Evolutionary conservation across 2,329 filamentous ascomycete genomes (phyloP).

Genomic region (Emericellopsis atlantica): DNA sequence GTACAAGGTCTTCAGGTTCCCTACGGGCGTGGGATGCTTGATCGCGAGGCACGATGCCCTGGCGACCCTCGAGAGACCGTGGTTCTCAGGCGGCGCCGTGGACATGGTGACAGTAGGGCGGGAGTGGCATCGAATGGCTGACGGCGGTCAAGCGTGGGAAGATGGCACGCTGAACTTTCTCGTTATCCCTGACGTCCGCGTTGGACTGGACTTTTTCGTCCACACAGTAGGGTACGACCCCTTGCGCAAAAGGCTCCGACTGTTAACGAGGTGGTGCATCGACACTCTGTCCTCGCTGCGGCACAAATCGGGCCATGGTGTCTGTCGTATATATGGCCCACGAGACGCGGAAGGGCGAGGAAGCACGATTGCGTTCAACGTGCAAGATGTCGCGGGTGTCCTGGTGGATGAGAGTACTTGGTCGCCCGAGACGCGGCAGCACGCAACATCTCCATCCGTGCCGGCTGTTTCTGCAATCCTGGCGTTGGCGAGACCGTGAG

Average conservation of each 20-base stretch:
- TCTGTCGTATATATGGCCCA: slow-evolving; percentile 23
- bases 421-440: slow-evolving; percentile 18
- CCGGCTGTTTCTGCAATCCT: slow-evolving; percentile 29
- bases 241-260: slow-evolving; percentile 17
- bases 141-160: slow-evolving; percentile 19
- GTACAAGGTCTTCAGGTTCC: slow-evolving; percentile 29
- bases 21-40: slow-evolving; percentile 26
- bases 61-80: slow-evolving; percentile 17
- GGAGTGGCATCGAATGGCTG: slow-evolving; percentile 16
- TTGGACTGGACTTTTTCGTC: slow-evolving; percentile 22
- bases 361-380: slow-evolving; percentile 24
- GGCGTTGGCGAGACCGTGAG: slow-evolving; percentile 22
- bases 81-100: slow-evolving; percentile 26
- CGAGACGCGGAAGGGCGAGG: slow-evolving; percentile 14
- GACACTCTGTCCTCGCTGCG: slow-evolving; percentile 13
- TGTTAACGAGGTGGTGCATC: slow-evolving; percentile 21
- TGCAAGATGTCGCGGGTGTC: slow-evolving; percentile 17
- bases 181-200: slow-evolving; percentile 21
- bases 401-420: slow-evolving; percentile 22
- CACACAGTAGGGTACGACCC: slow-evolving; percentile 14
- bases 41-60: slow-evolving; percentile 19
- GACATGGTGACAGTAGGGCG: slow-evolving; percentile 15
- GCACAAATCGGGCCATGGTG: slow-evolving; percentile 18
- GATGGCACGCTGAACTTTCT: slow-evolving; percentile 27
- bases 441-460: slow-evolving; percentile 22